Conservation (phyloP, 306 rosid genomes). For the Dalbergia cochinchinensis region DNA sequence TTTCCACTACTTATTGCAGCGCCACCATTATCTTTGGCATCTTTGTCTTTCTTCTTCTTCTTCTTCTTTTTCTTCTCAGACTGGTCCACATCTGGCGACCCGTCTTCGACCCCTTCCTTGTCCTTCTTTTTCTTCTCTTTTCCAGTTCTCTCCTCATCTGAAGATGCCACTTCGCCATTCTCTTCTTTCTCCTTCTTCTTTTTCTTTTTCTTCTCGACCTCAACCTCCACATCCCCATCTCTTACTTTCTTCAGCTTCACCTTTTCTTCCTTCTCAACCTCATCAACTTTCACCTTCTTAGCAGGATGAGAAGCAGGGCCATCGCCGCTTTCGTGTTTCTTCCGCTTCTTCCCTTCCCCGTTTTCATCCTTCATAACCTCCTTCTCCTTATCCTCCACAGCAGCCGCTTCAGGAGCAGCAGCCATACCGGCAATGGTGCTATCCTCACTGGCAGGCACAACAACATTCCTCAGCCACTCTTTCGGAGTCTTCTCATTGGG, state of each 20-base stretch:
- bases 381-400: background rate
- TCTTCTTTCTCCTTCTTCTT: slow-evolving; percentile 65
- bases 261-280: slow-evolving; percentile 35
- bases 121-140: slow-evolving; percentile 60
- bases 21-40: too few species aligned
- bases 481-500: slow-evolving; percentile 66
- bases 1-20: too few species aligned
- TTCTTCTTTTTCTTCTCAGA: background rate
- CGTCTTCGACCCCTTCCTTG: slow-evolving; percentile 48
- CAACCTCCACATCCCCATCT: slow-evolving; percentile 38
- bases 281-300: slow-evolving; percentile 60
- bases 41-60: too few species aligned
- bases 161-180: slow-evolving; percentile 30
- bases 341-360: slow-evolving; percentile 56
- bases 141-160: slow-evolving; percentile 48
- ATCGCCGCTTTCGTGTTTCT: slow-evolving; percentile 47
- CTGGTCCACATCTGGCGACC: slow-evolving; percentile 41
- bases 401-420: slow-evolving; percentile 50
- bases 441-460: slow-evolving; percentile 68
- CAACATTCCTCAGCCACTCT: slow-evolving; percentile 70
- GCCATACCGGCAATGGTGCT: slow-evolving; percentile 58
- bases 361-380: slow-evolving; percentile 40
- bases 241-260: slow-evolving; percentile 46
- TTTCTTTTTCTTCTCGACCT: slow-evolving; percentile 58
- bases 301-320: slow-evolving; percentile 45